These are phyloP conservation scores for Pythium vanterpoolii DNA, from an alignment of 352 stramenopile species.

Conservation along the genomic window DNA sequence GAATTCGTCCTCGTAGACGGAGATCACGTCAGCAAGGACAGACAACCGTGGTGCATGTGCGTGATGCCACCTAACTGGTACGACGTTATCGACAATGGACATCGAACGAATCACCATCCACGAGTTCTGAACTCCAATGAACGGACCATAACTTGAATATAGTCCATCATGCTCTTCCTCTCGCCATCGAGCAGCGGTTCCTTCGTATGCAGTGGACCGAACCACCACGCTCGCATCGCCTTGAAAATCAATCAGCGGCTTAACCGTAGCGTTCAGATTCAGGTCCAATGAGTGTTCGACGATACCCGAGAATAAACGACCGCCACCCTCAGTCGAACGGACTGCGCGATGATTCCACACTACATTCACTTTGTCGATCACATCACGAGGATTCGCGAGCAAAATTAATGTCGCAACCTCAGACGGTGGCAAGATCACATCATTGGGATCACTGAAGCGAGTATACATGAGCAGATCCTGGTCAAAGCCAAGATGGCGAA, in stretches of 20 bases:
- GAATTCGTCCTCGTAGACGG: slow-evolving; percentile 19
- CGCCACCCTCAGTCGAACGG: background rate
- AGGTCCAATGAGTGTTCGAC: background rate
- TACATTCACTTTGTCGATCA: background rate
- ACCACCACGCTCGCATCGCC: background rate
- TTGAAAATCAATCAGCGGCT: slow-evolving; percentile 2
- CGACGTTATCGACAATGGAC: slow-evolving; percentile 9
- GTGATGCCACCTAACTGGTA: slow-evolving; percentile 12
- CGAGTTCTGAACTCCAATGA: background rate
- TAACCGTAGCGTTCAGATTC: background rate
- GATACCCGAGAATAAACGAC: background rate
- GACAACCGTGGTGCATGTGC: background rate
- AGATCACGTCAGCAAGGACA: background rate
- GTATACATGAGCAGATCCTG: background rate
- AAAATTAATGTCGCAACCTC: background rate
- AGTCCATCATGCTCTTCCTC: background rate
- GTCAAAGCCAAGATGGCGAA: slow-evolving; percentile 8
- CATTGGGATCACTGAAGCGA: background rate
- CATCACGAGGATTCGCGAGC: background rate
- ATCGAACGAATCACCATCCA: slow-evolving; percentile 8
- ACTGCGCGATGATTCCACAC: background rate
- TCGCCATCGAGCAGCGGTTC: slow-evolving; percentile 1
- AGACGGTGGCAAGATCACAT: background rate
- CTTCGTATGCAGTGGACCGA: slow-evolving; percentile 9
- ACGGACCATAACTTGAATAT: background rate